Percentiles rank a stretch among this genome's conserved stretches.
Conservation (phyloP, 345 rosid genomes). For the Conringia planisiliqua region DNA sequence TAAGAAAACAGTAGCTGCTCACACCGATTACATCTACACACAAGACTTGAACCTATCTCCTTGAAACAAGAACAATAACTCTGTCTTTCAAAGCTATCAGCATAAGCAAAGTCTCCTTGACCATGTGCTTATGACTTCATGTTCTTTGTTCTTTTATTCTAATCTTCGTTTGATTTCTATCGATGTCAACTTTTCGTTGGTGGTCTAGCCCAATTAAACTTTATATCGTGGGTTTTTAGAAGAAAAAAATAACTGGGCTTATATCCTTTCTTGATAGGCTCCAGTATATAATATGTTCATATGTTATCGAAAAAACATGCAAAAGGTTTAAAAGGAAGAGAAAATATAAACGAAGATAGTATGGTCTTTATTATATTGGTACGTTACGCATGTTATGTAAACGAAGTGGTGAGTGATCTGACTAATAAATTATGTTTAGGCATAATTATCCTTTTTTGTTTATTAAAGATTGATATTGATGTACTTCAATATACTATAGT, state of each 20-base stretch:
- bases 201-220: too few relatives aligned
- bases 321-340: neutral
- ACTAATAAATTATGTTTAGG: neutral
- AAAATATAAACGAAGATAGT: neutral
- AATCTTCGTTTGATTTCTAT: neutral
- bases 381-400: neutral
- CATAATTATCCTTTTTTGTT: neutral
- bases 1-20: slow-evolving; percentile 42
- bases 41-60: slow-evolving; percentile 39
- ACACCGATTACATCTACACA: slow-evolving; percentile 58
- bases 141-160: slow-evolving; percentile 18
- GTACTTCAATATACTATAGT: neutral
- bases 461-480: neutral
- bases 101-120: slow-evolving; percentile 7
- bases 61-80: slow-evolving; percentile 22
- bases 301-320: neutral
- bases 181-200: neutral
- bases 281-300: neutral
- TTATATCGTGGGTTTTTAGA: neutral
- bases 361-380: neutral
- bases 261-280: neutral
- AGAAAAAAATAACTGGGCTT: neutral
- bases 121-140: slow-evolving; percentile 11
- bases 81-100: neutral
- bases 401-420: neutral